Percentiles rank a stretch among this genome's conserved stretches.
Evolutionary conservation across 768 basidiomycete genomes (phyloP).

Genomic region (Omphalotus guepiniiformis): DNA sequence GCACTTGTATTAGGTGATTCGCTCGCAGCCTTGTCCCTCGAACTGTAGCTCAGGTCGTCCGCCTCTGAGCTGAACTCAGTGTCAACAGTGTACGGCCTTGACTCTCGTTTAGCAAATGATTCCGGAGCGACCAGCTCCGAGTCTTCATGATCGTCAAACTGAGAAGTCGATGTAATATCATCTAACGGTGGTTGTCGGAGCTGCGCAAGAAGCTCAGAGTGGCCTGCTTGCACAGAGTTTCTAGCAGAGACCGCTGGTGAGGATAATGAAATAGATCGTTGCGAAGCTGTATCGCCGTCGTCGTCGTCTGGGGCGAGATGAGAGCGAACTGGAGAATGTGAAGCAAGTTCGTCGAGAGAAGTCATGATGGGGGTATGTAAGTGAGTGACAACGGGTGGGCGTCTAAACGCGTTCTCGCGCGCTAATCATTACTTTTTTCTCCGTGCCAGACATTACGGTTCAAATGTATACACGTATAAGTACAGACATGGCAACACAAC

Average conservation of each 20-base stretch:
- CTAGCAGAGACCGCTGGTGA: constrained; percentile 57
- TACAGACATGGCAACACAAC: too few relatives aligned
- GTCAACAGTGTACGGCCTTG: constrained; percentile 43
- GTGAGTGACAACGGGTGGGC: not conserved
- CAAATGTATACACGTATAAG: too few relatives aligned
- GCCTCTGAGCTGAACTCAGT: constrained; percentile 52
- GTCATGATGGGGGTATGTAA: constrained; percentile 5
- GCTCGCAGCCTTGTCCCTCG: constrained; percentile 31
- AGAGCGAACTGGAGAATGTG: constrained; percentile 5
- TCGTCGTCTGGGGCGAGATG: constrained; percentile 32
- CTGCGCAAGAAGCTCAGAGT: constrained; percentile 13
- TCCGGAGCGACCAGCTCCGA: too few relatives aligned
- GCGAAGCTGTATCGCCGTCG: constrained; percentile 76
- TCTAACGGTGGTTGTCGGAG: too few relatives aligned
- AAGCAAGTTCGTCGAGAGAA: constrained; percentile 3
- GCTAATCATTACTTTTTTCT: too few relatives aligned
- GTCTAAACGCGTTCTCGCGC: not conserved
- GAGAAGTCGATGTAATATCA: too few relatives aligned
- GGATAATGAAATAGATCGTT: constrained; percentile 71
- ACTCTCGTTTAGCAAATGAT: constrained; percentile 36
- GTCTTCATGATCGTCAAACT: too few relatives aligned
- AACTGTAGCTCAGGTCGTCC: constrained; percentile 50
- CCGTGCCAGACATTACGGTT: too few relatives aligned
- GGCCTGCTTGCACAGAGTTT: constrained; percentile 21
- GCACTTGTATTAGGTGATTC: constrained; percentile 52